Evolutionary conservation across 2,329 filamentous ascomycete genomes (phyloP).

Genomic region (Cercospora zeae-maydis): DNA sequence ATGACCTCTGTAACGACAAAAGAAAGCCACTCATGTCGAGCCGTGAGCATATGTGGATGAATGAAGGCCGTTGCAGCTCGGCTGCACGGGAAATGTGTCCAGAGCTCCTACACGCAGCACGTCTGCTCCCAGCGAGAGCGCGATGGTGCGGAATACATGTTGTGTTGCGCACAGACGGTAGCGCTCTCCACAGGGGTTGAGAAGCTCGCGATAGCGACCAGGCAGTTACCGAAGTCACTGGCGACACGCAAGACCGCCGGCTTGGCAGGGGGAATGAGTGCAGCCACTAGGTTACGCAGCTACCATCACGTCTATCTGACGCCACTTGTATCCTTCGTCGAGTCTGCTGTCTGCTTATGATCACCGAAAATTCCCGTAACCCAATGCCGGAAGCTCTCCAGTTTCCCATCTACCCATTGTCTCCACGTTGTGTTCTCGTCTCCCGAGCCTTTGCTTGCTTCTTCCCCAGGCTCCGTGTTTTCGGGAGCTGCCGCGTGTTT

Average conservation of each 20-base stretch:
- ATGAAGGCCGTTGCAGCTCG: background rate
- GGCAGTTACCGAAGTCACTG: background rate
- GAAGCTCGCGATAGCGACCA: background rate
- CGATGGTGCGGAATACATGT: background rate
- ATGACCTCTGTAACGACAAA: background rate
- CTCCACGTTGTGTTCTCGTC: conserved; percentile 26
- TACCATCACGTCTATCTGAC: background rate
- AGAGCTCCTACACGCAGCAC: background rate
- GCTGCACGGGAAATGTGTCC: background rate
- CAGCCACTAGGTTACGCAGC: background rate
- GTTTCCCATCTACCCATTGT: conserved; percentile 34
- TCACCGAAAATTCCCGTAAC: conserved; percentile 27
- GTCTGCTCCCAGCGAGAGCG: background rate
- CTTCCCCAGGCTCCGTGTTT: background rate
- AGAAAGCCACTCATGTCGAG: background rate
- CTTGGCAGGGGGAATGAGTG: background rate
- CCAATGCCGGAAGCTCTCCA: conserved; percentile 36
- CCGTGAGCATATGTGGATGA: background rate
- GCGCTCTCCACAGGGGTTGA: background rate
- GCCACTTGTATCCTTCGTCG: background rate
- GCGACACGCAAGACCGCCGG: background rate
- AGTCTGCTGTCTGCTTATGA: conserved; percentile 4
- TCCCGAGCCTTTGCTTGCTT: background rate
- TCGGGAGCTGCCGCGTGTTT: background rate
- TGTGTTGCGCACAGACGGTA: background rate